Conservation (phyloP, 2,329 filamentous ascomycete genomes). For the Diaporthe sp. region DNA sequence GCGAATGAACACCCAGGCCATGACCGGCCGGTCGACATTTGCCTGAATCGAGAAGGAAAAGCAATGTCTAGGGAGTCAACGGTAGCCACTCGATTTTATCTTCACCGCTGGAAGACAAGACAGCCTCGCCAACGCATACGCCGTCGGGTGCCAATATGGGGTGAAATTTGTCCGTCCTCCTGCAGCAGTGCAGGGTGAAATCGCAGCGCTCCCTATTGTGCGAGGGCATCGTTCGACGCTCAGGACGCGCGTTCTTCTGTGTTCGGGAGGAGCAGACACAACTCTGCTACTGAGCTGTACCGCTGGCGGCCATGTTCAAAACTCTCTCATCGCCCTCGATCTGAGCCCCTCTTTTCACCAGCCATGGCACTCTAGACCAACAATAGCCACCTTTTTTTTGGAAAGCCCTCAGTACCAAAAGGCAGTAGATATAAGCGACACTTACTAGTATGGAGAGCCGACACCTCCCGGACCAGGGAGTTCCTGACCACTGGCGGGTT, state of each 20-base stretch:
- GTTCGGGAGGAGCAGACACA: neutral
- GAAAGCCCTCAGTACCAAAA: neutral
- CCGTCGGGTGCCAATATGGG: neutral
- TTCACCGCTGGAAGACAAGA: neutral
- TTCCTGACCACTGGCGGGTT: neutral
- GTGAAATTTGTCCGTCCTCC: conserved; percentile 13
- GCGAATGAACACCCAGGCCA: conserved; percentile 5
- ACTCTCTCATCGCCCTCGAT: neutral
- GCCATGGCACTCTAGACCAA: neutral
- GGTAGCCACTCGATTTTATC: neutral
- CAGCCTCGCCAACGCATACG: conserved; percentile 11
- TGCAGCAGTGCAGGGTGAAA: conserved; percentile 25
- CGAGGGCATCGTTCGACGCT: neutral
- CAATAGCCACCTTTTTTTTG: neutral
- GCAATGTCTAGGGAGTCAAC: neutral
- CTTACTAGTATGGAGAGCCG: neutral
- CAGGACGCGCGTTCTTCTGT: conserved; percentile 17
- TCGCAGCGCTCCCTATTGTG: neutral
- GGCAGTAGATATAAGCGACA: neutral
- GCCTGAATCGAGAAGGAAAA: neutral
- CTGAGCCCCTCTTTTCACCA: neutral
- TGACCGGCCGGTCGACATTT: neutral
- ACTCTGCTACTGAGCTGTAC: neutral
- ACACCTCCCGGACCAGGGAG: neutral
- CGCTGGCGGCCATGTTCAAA: conserved; percentile 4